Evolutionary conservation across 495 filamentous ascomycete species (phyloP), one percentile per base, ranked within the genome.

Genomic region (Penicillium daleae): DNA sequence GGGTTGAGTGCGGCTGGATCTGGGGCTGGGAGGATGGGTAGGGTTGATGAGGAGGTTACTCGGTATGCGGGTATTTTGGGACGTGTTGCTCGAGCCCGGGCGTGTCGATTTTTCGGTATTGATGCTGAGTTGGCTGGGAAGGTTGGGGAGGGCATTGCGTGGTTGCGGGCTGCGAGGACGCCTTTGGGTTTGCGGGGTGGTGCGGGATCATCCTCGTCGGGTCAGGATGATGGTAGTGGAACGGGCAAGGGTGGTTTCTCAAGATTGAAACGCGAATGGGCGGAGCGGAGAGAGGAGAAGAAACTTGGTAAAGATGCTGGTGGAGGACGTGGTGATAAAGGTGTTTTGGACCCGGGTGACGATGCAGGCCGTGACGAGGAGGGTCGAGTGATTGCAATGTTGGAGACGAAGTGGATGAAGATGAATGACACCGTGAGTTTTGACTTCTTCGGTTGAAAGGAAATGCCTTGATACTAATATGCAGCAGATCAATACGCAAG

Each of bases 321-420:
- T 87, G 77, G 85, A 13, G 60, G 65, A 1, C 60, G 66, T 5
- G 42, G 59, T 9, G 90, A 92, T 61, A 90, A 83, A 66, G 87
- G 86, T 4, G 79, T 82, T 19, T 70, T 83, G 33, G 84, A 87
- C 50, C 92, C 93, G 83, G 93, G 94, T 0, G 80, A 88, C 51
- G 92, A 96, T 77, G 95, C 89, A 0, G 95, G 95, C 0, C 85
- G 82, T 63, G 72, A 90, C 21, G 95, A 97, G 69, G 95, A 99
- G 75, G 85, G 83, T n/a, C 80, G 91, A 51, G 90, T 97, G 1
- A 81, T 96, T 62, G 88, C 93, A 64, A 92, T 91, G 87, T 74
- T 99, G 57, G 89, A 96, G 71, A 81, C 80, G 51, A 97, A 96
- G 72, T 99, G 95, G 95, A 84, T 83, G 32, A 92, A 92, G 76